Evolutionary conservation across 176 grass and related monocot species (phyloP), one percentile per base, ranked within the genome.

Genomic region (Triticum monococcum): DNA sequence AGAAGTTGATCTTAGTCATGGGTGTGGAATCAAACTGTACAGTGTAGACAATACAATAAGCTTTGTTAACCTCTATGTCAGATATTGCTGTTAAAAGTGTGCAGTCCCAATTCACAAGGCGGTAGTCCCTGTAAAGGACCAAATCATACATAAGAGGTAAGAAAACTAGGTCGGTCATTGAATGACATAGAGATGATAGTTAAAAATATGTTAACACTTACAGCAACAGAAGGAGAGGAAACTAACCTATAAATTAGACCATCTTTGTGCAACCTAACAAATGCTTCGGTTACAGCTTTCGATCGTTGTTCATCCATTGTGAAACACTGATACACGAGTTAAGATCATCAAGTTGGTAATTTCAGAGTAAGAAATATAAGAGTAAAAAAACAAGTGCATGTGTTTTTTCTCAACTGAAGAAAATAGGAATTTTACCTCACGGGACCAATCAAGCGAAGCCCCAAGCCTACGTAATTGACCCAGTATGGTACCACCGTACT

Each of bases 101-200:
- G 89, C 95, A 98, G 87, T 98, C 95, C 95, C 95, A 98, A 87
- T 98, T 98, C 7, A 98, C 95, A 61, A 95, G 89, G 68, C 91
- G 93, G 79, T 98, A 87, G 83, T 91, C 95, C 72, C 95, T 95
- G 83, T 33, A 83, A 85, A 87, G 76, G 26, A 84, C 25, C 25
- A 76, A 89, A 73, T 10, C 25, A 80, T 45, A 12, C 5, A 80
- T 43, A 86, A 67, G 24, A 36, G 31, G 57, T 54, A 5, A 20
- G 72, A 71, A 31, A 80, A 50, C 57, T 57, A 59, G 32, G 41
- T n/a, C 77, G 35, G 0, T 17, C 33, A 83, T 38, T 76, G 25
- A 71, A 57, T 43, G 85, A 20, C 5, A 66, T 25, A 13, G 38
- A 75, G 60, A 17, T 30, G 25, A 31, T 35, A 12, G n/a, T 75